phyloP scores from a whole-genome alignment of 2,329 filamentous ascomycete species.

The Venturia carpophila region DNA sequence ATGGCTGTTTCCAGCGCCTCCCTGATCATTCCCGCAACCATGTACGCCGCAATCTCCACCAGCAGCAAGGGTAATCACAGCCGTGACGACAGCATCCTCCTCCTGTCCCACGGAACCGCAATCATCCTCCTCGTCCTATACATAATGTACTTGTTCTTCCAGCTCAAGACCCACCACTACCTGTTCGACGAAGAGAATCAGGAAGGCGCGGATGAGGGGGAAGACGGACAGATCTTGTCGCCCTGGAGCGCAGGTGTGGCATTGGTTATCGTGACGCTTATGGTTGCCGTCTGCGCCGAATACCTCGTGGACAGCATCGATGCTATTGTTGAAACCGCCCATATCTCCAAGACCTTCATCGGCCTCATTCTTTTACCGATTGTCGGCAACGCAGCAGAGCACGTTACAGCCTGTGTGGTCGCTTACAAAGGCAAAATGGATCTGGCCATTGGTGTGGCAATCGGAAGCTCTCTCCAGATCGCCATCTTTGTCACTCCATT shows the following conservation, averaged over 20 bases:
- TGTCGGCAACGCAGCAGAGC: constrained; percentile 50
- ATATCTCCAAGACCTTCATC: constrained; percentile 50
- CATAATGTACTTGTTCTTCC: constrained; percentile 48
- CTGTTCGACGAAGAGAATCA: constrained; percentile 39
- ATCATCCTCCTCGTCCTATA: constrained; percentile 48
- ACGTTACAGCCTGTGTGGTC: constrained; percentile 48
- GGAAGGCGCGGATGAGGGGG: constrained; percentile 28
- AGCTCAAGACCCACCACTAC: constrained; percentile 43
- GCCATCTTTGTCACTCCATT: constrained; percentile 51
- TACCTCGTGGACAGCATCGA: constrained; percentile 49
- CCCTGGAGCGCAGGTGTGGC: constrained; percentile 39
- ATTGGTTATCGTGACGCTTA: constrained; percentile 41
- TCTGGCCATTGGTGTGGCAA: constrained; percentile 47
- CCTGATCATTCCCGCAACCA: constrained; percentile 46
- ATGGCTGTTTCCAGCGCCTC: constrained; percentile 50
- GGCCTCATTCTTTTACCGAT: constrained; percentile 50
- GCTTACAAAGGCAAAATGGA: constrained; percentile 53
- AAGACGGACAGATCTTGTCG: constrained; percentile 36
- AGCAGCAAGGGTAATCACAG: constrained; percentile 27
- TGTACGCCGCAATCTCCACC: constrained; percentile 40
- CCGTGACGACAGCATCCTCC: constrained; percentile 40
- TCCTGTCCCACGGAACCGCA: constrained; percentile 47
- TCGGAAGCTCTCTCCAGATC: constrained; percentile 49
- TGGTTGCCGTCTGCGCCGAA: constrained; percentile 45
- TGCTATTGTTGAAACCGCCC: constrained; percentile 42